Percentiles rank a stretch among this genome's conserved stretches.
Evolutionary conservation across 1,284 basidiomycete species (phyloP).

Genomic region (Takashimella koratensis): DNA sequence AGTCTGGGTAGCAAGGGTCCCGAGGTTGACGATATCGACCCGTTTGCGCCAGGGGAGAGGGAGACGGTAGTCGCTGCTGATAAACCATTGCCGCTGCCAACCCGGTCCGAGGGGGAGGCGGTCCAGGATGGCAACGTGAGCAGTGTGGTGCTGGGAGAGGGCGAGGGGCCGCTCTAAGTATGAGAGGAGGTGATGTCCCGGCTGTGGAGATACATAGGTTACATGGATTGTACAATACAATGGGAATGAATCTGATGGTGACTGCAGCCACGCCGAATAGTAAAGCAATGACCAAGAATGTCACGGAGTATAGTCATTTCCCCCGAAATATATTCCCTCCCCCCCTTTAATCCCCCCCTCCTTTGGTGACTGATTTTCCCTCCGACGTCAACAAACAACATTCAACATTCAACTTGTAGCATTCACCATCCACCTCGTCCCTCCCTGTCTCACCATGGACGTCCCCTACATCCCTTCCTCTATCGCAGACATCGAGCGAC

Average conservation of each 20-base stretch:
- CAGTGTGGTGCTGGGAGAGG: not conserved
- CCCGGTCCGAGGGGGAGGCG: not conserved
- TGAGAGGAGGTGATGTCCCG: no score
- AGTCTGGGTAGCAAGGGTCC: not conserved
- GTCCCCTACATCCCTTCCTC: slow-evolving; percentile 40
- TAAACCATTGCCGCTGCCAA: not conserved
- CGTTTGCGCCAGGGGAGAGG: not conserved
- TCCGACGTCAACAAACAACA: not conserved
- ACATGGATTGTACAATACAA: no score
- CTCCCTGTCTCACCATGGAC: slow-evolving; percentile 22
- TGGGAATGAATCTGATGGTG: no score
- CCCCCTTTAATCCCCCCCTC: not conserved
- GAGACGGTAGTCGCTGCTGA: not conserved
- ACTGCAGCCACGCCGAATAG: no score
- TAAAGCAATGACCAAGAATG: no score
- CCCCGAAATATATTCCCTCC: no score
- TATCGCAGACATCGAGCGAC: slow-evolving; percentile 38
- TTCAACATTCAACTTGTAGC: not conserved
- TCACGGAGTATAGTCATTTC: not conserved
- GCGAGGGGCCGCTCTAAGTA: not conserved
- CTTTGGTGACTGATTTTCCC: not conserved
- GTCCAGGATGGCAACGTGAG: not conserved
- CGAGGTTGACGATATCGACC: not conserved
- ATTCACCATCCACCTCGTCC: slow-evolving; percentile 3
- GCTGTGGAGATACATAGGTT: no score